Base-by-base conservation (phyloP, 139 green algal species). In the Ettlia oleoabundans region DNA sequence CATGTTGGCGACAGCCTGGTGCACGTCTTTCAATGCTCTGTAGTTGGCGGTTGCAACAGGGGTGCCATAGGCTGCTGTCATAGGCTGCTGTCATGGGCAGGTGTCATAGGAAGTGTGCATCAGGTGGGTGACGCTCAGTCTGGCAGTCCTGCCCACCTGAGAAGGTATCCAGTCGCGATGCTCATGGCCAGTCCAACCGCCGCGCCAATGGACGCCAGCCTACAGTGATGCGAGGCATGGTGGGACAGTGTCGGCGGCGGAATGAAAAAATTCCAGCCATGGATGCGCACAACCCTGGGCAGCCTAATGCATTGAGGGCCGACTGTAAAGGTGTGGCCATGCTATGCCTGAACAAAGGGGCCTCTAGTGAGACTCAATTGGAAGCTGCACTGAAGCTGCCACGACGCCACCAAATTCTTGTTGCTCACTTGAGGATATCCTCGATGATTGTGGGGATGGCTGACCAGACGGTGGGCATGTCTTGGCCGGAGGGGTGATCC, bases 151-250 rank as follows among this genome's bases (percentile, higher is more conserved):
- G 24, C 61, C 21, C 67, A 75, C 67, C 55, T 81, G 76, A 95
- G 87, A 24, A 93, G 68, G 63, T 86, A 78, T 35, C 85, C 74
- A 4, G 85, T 89, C 1, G 65, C 32, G 2, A 89, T 61, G 8
- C 89, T 92, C 53, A 92, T 90, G 26, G 73, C 76, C n/a, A 95
- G 24, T 0, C 94, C 94, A 30, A 94, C 88, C 26, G 73, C 77
- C 2, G 89, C 38, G 5, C 94, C 94, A 24, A 91, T 88, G 84
- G 81, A 55, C 0, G 76, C 55, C 10, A 87, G 76, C 35, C 81
- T 78, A 64, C 43, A 32, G 21, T 13, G 30, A 10, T 7, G 13
- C 10, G 47, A 66, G 63, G 63, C 63, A 41, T 10, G 9, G 21
- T 18, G 63, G 58, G 21, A 37, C 30, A 41, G 8, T 40, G 30